These are phyloP conservation scores for Seiridium cupressi DNA, from an alignment of 2,329 filamentous ascomycete genomes.

Conservation along the genomic window DNA sequence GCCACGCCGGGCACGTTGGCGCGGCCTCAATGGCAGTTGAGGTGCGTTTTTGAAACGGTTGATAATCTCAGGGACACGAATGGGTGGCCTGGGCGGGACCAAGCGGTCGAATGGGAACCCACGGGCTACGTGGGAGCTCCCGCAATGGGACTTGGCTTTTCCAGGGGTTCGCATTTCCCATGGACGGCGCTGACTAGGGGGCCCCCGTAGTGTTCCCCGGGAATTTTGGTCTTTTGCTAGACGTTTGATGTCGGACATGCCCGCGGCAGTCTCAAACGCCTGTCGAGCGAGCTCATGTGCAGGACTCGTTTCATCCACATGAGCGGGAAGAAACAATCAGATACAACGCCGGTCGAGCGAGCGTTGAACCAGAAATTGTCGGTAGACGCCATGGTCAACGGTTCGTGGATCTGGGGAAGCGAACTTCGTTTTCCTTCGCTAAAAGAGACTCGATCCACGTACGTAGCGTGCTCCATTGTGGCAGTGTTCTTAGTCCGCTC, in stretches of 20 bases:
- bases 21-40: neutral
- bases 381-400: neutral
- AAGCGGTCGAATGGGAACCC: neutral
- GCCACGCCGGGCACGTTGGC: neutral
- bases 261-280: slow-evolving; percentile 1
- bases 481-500: neutral
- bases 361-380: neutral
- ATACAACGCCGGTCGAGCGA: neutral
- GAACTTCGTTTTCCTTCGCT: neutral
- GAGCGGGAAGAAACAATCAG: neutral
- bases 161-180: slow-evolving; percentile 3
- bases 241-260: neutral
- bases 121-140: slow-evolving; percentile 7
- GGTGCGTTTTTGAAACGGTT: slow-evolving; percentile 4
- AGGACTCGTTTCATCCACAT: neutral
- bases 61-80: slow-evolving; percentile 2
- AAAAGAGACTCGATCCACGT: neutral
- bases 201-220: neutral
- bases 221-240: neutral
- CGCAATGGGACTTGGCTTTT: slow-evolving; percentile 2
- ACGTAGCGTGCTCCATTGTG: neutral
- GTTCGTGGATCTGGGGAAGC: neutral
- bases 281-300: neutral
- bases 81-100: neutral
- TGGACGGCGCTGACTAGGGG: neutral